phyloP scores from a whole-genome alignment of 495 filamentous ascomycete species.

The Tuber brumale region DNA sequence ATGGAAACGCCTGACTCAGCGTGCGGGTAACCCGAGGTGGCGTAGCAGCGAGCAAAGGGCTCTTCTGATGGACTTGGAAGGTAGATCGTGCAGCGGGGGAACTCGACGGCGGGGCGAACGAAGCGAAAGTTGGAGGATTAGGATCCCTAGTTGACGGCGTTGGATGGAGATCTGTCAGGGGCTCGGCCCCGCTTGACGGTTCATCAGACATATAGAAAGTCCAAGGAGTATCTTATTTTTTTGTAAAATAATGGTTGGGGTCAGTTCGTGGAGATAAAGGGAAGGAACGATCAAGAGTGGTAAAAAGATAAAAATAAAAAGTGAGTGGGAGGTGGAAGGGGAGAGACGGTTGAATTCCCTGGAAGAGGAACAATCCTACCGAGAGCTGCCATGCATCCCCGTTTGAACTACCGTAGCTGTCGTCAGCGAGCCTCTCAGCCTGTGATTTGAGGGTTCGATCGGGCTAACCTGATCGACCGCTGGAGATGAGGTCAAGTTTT shows the following conservation, averaged over 20 bases:
- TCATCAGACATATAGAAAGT: slow-evolving; percentile 49
- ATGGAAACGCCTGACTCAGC: slow-evolving; percentile 88
- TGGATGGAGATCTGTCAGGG: slow-evolving; percentile 23
- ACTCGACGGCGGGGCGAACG: slow-evolving; percentile 78
- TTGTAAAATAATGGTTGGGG: slow-evolving; percentile 1
- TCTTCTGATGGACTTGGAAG: slow-evolving; percentile 94
- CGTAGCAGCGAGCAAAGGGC: slow-evolving; percentile 83
- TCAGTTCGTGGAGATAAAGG: not conserved
- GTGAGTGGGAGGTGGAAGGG: not conserved
- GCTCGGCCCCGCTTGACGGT: slow-evolving; percentile 10
- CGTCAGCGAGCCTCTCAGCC: slow-evolving; percentile 2
- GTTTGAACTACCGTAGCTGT: slow-evolving; percentile 14
- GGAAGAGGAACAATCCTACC: slow-evolving; percentile 45
- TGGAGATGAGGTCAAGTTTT: slow-evolving; percentile 19
- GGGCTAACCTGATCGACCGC: not conserved
- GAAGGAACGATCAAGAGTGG: not conserved
- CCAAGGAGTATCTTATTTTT: slow-evolving; percentile 57
- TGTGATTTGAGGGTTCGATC: not conserved
- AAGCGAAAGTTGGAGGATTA: slow-evolving; percentile 67
- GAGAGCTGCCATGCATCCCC: slow-evolving; percentile 57
- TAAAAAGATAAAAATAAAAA: not conserved
- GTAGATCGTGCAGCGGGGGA: slow-evolving; percentile 69
- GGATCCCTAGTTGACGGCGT: slow-evolving; percentile 42
- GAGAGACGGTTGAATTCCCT: not conserved
- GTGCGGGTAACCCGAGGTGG: slow-evolving; percentile 88